Evolutionary conservation across 495 filamentous ascomycete genomes (phyloP).

Genomic region (Symbiotaphrina buchneri): DNA sequence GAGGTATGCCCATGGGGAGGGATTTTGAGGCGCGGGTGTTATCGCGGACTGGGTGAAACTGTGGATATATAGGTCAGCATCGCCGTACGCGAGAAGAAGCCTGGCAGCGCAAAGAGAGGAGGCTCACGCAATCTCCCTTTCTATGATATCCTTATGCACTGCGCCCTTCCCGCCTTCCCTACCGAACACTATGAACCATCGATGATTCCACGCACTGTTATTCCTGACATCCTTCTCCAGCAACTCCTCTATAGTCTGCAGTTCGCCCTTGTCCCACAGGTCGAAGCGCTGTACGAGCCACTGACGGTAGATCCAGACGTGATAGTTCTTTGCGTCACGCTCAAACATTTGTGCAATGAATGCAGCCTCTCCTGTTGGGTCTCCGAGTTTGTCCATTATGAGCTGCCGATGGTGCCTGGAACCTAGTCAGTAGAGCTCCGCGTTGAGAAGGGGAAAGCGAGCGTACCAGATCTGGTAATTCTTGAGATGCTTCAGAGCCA

Average conservation of each 20-base stretch:
- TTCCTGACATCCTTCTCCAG: slow-evolving; percentile 67
- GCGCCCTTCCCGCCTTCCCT: slow-evolving; percentile 7
- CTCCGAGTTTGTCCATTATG: slow-evolving; percentile 33
- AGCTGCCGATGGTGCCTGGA: slow-evolving; percentile 73
- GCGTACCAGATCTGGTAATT: slow-evolving; percentile 88
- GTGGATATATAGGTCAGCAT: too few relatives aligned
- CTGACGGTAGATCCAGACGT: slow-evolving; percentile 88
- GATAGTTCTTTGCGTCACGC: slow-evolving; percentile 87
- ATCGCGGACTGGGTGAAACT: slow-evolving; percentile 31
- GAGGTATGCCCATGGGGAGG: slow-evolving; percentile 82
- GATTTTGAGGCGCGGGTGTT: slow-evolving; percentile 68
- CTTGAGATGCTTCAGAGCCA: slow-evolving; percentile 68
- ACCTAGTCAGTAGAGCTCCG: background rate
- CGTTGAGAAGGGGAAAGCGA: background rate
- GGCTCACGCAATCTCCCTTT: slow-evolving; percentile 59
- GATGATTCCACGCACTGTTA: slow-evolving; percentile 93
- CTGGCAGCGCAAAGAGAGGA: too few relatives aligned
- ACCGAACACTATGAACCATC: slow-evolving; percentile 76
- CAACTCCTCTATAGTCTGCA: slow-evolving; percentile 42
- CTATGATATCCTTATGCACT: slow-evolving; percentile 37
- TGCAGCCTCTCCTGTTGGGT: slow-evolving; percentile 29
- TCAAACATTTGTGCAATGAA: slow-evolving; percentile 70
- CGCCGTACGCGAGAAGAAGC: background rate
- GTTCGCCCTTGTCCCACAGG: slow-evolving; percentile 47
- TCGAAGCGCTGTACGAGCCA: slow-evolving; percentile 71